Base-by-base conservation (phyloP, 2,329 filamentous ascomycete genomes). In the Thielaviopsis musarum region DNA sequence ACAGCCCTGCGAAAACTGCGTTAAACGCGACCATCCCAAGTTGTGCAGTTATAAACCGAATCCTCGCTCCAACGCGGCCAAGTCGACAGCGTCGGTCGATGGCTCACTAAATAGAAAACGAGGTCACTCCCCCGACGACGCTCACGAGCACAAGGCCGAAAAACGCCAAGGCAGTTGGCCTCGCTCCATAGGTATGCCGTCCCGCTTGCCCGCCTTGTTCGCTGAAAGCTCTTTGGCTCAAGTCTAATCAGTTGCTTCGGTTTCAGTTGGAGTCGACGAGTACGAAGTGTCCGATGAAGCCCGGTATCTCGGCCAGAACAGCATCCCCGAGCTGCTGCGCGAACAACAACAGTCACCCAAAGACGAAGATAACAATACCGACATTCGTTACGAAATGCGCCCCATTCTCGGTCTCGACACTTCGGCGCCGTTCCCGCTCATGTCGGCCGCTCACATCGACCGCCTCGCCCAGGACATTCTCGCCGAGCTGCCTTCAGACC, bases 21-120 rank as follows among this genome's bases (percentile, higher is more conserved):
- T 83, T 66, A 84, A 83, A 71, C 73, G 82, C 59, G 81, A 84
- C 61, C 82, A 85, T 64, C 75, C 81, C 2, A 75, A 79, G 69
- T 72, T 85, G 56, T 85, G 82, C 67, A 84, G 80, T 28, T 84
- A 84, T 70, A 84, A 84, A 66, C 82, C 82, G 15, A 84, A 84
- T 67, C 69, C 66, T 13, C 65, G 65, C 56, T 65, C 69, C 3
- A 64, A 67, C 6, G 62, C 63, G 26, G 56, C 61, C 53, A 58
- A 62, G 26, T 63, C 65, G 4, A 56, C 45, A 21, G 34, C 59
- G 15, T 61, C 59, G 5, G 52, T 58, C 10, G 59, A 61, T 34
- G 56, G 60, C 61, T 60, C 58, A 34, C 54, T 58, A n/a, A 62
- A 56, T 52, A 63, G 62, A 66, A 77, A 77, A 65, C 68, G 75